Percentiles rank a stretch among this genome's conserved stretches.
Conservation (phyloP, 2,329 filamentous ascomycete species). For the Chrysoporthe deuterocubensis region DNA sequence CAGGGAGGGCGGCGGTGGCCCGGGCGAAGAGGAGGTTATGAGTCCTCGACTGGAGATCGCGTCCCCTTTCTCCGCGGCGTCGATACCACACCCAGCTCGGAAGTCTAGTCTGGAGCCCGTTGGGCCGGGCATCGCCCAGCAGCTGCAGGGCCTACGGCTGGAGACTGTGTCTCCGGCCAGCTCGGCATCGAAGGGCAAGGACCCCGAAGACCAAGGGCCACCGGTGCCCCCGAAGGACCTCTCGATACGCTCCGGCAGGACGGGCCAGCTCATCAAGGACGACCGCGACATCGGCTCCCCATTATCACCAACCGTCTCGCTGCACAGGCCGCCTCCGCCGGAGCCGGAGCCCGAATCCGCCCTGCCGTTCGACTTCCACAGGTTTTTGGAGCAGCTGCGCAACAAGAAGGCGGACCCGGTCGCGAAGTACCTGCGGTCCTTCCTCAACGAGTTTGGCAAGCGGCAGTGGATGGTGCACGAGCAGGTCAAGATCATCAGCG, state of each 20-base stretch:
- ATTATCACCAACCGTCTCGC: conserved; percentile 52
- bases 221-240: conserved; percentile 66
- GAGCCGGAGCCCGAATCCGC: conserved; percentile 80
- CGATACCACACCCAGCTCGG: conserved; percentile 75
- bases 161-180: conserved; percentile 45
- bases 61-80: conserved; percentile 68
- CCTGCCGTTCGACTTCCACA: conserved; percentile 94
- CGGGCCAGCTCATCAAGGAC: conserved; percentile 42
- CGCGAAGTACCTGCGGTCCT: conserved; percentile 92
- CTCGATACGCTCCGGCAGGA: conserved; percentile 42
- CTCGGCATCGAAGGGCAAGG: conserved; percentile 43
- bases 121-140: conserved; percentile 53
- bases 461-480: conserved; percentile 99
- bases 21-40: conserved; percentile 84
- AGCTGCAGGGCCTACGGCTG: conserved; percentile 49
- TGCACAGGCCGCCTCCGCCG: conserved; percentile 70
- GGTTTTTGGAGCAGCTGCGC: conserved; percentile 92
- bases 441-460: conserved; percentile 92
- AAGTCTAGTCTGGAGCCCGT: conserved; percentile 84
- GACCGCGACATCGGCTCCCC: conserved; percentile 45
- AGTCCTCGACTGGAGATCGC: conserved; percentile 83
- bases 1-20: conserved; percentile 72
- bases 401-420: conserved; percentile 98
- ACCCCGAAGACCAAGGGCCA: conserved; percentile 53
- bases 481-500: conserved; percentile 97